A percentile compares a stretch with the other conserved stretches of the same genome.
phyloP scores from a whole-genome alignment of 1,284 basidiomycete species.

The Cystobasidium sp. region DNA sequence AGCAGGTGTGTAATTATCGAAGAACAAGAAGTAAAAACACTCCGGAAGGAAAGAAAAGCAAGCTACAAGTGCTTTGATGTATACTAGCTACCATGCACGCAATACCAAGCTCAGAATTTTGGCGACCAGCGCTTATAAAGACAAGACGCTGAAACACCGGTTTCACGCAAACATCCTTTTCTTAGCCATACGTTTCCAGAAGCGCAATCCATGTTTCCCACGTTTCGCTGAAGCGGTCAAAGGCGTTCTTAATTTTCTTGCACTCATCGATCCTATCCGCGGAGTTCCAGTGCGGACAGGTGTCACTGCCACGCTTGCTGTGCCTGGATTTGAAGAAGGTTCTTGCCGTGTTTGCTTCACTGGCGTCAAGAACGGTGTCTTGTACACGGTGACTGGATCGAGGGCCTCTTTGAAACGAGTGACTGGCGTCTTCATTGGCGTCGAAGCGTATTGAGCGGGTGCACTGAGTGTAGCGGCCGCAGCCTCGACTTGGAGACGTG shows the following conservation, averaged over 20 bases:
- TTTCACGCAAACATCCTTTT: slow-evolving; percentile 19
- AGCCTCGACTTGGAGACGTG: slow-evolving; percentile 14
- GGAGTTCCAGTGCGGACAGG: background rate
- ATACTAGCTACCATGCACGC: background rate
- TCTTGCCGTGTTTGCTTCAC: background rate
- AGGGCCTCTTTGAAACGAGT: slow-evolving; percentile 23
- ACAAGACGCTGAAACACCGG: background rate
- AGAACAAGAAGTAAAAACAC: background rate
- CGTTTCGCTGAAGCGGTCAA: background rate
- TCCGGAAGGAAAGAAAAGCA: too few species aligned
- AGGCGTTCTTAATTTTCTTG: slow-evolving; percentile 13
- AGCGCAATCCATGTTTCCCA: slow-evolving; percentile 22
- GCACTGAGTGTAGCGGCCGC: background rate
- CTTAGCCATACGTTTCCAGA: slow-evolving; percentile 27
- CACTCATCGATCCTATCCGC: background rate
- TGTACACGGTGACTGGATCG: slow-evolving; percentile 21
- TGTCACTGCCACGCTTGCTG: background rate
- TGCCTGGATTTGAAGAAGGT: background rate
- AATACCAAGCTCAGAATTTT: too few species aligned
- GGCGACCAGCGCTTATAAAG: background rate
- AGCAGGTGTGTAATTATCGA: background rate
- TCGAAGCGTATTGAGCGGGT: background rate
- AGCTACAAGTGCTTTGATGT: background rate
- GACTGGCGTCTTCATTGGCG: slow-evolving; percentile 13
- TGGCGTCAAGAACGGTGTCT: slow-evolving; percentile 12